Percentiles rank a stretch among this genome's conserved stretches.
Conservation (phyloP, 768 basidiomycete species). For the Russula sp. region DNA sequence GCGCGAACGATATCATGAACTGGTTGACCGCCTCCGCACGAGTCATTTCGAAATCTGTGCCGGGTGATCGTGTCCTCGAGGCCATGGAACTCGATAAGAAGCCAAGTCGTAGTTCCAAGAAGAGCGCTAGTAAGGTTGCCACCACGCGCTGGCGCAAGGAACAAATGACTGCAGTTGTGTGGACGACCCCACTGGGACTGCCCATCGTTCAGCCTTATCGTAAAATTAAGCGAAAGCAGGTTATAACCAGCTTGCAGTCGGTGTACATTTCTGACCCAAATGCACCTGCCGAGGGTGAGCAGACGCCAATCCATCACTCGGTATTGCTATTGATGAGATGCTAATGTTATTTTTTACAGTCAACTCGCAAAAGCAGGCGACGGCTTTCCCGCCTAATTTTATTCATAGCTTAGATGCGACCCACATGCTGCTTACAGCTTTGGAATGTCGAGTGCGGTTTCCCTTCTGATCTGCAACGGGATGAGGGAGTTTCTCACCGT, state of each 20-base stretch:
- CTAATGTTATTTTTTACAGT: constrained; percentile 44
- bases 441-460: constrained; percentile 72
- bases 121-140: constrained; percentile 17
- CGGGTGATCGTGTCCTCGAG: constrained; percentile 59
- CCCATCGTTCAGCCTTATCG: constrained; percentile 97
- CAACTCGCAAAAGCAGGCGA: constrained; percentile 81
- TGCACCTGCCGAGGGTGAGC: constrained; percentile 58
- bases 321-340: neutral
- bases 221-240: constrained; percentile 75
- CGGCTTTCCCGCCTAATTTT: constrained; percentile 98
- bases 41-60: constrained; percentile 84
- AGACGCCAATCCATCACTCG: neutral
- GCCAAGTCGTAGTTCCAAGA: constrained; percentile 7
- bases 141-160: constrained; percentile 63
- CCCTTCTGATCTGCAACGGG: neutral
- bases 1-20: constrained; percentile 84
- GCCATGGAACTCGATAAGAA: constrained; percentile 37
- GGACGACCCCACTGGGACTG: constrained; percentile 94
- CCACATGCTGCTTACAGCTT: constrained; percentile 96
- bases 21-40: constrained; percentile 86
- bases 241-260: constrained; percentile 79
- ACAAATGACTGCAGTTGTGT: constrained; percentile 93
- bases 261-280: constrained; percentile 90
- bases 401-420: constrained; percentile 97
- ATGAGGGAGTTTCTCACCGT: constrained; percentile 13